phyloP scores from a whole-genome alignment of 2,329 filamentous ascomycete species.

The Microdochium bolleyi region DNA sequence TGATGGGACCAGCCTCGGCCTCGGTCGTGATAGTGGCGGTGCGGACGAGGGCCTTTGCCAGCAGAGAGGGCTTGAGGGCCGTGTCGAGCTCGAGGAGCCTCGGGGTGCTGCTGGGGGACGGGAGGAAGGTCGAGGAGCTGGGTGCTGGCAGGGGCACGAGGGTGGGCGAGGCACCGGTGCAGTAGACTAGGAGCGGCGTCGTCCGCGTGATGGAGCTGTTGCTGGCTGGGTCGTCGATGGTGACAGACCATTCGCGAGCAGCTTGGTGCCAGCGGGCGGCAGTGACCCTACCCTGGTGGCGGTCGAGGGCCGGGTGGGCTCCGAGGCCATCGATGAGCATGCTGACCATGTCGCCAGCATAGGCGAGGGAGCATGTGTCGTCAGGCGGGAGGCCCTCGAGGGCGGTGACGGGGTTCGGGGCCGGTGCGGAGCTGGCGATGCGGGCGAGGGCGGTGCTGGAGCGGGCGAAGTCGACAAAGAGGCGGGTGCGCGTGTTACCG shows the following conservation, averaged over 20 bases:
- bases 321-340: constrained; percentile 35
- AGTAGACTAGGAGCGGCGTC: constrained; percentile 26
- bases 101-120: constrained; percentile 2
- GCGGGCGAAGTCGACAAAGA: constrained; percentile 50
- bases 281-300: constrained; percentile 25
- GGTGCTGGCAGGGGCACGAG: background rate
- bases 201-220: constrained; percentile 15
- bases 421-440: constrained; percentile 36
- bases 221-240: constrained; percentile 11
- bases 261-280: constrained; percentile 28
- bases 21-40: constrained; percentile 12
- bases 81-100: constrained; percentile 43
- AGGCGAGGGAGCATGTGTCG: constrained; percentile 45
- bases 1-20: constrained; percentile 14
- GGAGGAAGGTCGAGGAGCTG: constrained; percentile 19
- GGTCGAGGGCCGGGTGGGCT: constrained; percentile 27
- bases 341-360: constrained; percentile 47
- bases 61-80: constrained; percentile 43
- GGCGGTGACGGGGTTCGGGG: constrained; percentile 45
- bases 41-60: constrained; percentile 30
- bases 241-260: constrained; percentile 24
- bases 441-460: constrained; percentile 42
- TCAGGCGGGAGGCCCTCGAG: constrained; percentile 45
- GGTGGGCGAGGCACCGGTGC: background rate
- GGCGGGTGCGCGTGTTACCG: constrained; percentile 51